Base-by-base conservation (phyloP, 2,329 filamentous ascomycete species). In the Cercospora sp. region DNA sequence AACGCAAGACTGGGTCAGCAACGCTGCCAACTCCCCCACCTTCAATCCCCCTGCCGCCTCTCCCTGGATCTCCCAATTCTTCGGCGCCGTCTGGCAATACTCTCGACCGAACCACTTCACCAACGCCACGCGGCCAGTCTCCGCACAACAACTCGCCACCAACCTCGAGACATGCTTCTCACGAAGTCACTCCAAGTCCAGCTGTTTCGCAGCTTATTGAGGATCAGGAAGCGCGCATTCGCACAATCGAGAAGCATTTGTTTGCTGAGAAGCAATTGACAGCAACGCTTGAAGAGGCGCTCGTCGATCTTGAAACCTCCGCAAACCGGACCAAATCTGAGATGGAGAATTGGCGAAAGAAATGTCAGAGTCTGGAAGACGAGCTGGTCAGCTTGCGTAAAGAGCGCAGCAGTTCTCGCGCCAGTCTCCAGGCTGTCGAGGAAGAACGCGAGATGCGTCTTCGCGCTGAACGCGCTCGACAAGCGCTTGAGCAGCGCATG, bases 181-280 rank as follows among this genome's bases (percentile, higher is more conserved):
- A 74, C 28, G 74, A 78, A 49, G 70, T 74, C 57, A 70, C 66
- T 32, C 73, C 71, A 34, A 96, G 97, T 75, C 86, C 89, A 66
- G 85, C 90, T 62, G 87, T 90, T 68, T 88, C 90, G 61, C 94
- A 97, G 76, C 87, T 97, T 72, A 88, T 94, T 69, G 94, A 98
- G 77, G 95, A 99, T 75, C 94, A 97, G 79, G 95, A 99, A 79
- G 91, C 92, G 53, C 93, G 94, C 71, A 96, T 99, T 77, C 90
- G 91, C 69, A 96, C 93, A 6, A 97, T 99, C 71, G 94, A 99
- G 84, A 98, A 97, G 84, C 93, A 98, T 77, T 87, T 99, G 26
- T 91, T 91, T 72, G 95, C 95, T 3, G 95, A 99, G 84, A 97
- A 97, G 79, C 94, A 98, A 80, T 89, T 99, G 68, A 99, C 94